These are phyloP conservation scores for Chlamydomonas reinhardtii DNA, from an alignment of 163 green algal species.

Conservation along the genomic window DNA sequence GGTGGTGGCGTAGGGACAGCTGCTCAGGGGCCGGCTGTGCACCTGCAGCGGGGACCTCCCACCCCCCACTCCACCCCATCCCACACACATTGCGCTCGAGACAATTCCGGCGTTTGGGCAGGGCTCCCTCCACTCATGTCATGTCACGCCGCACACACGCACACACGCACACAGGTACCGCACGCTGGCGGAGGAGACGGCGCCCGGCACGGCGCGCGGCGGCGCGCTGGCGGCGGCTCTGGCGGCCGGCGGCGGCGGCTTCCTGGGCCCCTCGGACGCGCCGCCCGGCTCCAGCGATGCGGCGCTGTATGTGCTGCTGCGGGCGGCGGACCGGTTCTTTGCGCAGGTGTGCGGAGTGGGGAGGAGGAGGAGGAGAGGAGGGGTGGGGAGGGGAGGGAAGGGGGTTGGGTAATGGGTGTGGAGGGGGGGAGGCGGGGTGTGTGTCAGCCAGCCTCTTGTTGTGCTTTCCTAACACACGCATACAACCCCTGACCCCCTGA, in stretches of 20 bases:
- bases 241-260: constrained; percentile 28
- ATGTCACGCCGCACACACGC: background rate
- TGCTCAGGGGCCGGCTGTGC: no score
- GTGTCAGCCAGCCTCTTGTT: no score
- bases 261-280: constrained; percentile 39
- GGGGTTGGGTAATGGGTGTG: background rate
- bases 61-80: no score
- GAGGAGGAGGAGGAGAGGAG: background rate
- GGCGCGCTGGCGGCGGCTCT: constrained; percentile 44
- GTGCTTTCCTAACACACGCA: no score
- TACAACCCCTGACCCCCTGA: no score
- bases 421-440: background rate
- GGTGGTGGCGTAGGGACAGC: no score
- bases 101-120: no score
- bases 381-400: no score
- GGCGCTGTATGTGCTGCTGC: constrained; percentile 85
- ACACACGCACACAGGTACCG: constrained; percentile 64
- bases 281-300: constrained; percentile 49
- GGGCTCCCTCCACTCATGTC: no score
- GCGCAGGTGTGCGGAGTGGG: constrained; percentile 37
- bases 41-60: no score
- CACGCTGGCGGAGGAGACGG: constrained; percentile 64
- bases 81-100: no score
- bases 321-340: constrained; percentile 82
- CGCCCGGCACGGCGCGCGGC: constrained; percentile 26